A percentile compares a stretch with the other conserved stretches of the same genome.
Evolutionary conservation across 2,329 filamentous ascomycete genomes (phyloP).

Genomic region (Monilinia fructigena): DNA sequence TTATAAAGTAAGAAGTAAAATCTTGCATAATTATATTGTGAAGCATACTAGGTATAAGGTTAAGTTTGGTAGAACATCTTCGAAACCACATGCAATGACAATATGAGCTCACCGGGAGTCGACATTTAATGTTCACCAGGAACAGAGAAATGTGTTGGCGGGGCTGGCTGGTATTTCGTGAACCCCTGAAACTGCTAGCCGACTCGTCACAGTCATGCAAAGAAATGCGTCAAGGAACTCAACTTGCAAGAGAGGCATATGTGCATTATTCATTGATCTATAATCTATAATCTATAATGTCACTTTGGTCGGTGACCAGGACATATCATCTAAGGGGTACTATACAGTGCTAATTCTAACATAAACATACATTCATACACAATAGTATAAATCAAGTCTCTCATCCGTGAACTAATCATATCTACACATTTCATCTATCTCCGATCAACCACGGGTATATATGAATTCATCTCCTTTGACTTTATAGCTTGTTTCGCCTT

Average conservation of each 20-base stretch:
- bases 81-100: too few relatives aligned
- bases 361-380: slow-evolving; percentile 15
- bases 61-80: too few relatives aligned
- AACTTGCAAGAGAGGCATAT: slow-evolving; percentile 5
- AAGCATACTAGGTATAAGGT: too few relatives aligned
- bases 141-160: neutral
- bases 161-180: neutral
- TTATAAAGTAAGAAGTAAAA: too few relatives aligned
- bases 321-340: slow-evolving; percentile 15
- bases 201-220: neutral
- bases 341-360: slow-evolving; percentile 24
- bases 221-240: too few relatives aligned
- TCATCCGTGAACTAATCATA: neutral
- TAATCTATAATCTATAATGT: slow-evolving; percentile 13
- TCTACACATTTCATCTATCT: slow-evolving; percentile 1
- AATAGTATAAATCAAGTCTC: neutral
- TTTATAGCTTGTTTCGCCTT: slow-evolving; percentile 59
- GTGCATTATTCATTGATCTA: slow-evolving; percentile 8
- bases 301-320: slow-evolving; percentile 14
- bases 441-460: slow-evolving; percentile 34
- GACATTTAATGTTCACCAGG: neutral
- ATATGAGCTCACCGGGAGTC: neutral
- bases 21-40: too few relatives aligned
- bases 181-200: neutral
- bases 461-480: slow-evolving; percentile 31